Conservation (phyloP, 306 rosid species). For the Ormosia emarginata region DNA sequence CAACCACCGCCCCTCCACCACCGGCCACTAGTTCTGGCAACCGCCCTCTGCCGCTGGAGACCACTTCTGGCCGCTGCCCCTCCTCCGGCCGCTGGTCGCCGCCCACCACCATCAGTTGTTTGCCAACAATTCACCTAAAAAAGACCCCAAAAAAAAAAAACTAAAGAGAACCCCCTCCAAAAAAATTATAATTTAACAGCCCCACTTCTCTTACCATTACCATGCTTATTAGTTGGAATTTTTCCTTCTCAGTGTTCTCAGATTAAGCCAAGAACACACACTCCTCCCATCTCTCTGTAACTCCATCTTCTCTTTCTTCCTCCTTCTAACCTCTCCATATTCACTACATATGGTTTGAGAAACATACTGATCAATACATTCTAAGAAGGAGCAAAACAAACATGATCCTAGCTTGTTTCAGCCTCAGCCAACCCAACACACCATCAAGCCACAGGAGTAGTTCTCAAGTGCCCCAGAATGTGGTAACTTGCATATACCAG, state of each 20-base stretch:
- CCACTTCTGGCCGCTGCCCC: no score
- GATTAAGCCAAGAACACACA: not conserved
- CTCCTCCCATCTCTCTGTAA: not conserved
- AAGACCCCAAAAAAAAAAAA: not conserved
- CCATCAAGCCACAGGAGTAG: constrained; percentile 23
- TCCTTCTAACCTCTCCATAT: no score
- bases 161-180: not conserved
- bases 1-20: no score
- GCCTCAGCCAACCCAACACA: constrained; percentile 49
- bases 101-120: constrained; percentile 23
- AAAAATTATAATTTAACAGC: not conserved
- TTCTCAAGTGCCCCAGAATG: constrained; percentile 54
- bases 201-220: not conserved
- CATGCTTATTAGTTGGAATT: not conserved
- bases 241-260: not conserved
- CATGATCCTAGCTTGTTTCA: constrained; percentile 78
- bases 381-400: not conserved
- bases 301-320: not conserved
- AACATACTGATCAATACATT: no score
- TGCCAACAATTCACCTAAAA: not conserved
- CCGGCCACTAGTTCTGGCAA: no score
- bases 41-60: not conserved
- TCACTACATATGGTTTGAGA: no score
- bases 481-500: constrained; percentile 65
- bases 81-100: no score